Percentiles rank a stretch among this genome's conserved stretches.
Evolutionary conservation across 345 rosid genomes (phyloP).

Genomic region (Adansonia digitata): DNA sequence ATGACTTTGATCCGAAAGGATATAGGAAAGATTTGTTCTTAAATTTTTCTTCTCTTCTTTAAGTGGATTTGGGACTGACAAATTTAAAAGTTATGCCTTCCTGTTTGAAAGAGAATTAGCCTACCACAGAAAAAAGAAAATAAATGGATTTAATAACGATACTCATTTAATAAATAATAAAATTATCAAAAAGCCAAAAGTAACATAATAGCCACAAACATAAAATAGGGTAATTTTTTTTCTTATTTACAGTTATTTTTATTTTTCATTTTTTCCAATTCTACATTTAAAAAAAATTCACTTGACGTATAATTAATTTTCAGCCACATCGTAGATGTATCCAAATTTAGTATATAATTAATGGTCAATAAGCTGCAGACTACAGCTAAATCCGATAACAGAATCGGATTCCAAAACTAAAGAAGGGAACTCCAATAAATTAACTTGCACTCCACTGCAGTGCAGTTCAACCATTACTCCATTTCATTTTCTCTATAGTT

Average conservation of each 20-base stretch:
- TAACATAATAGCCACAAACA: too few relatives aligned
- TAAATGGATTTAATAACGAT: too few relatives aligned
- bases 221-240: too few relatives aligned
- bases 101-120: not conserved
- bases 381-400: not conserved
- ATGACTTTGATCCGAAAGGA: not conserved
- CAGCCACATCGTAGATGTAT: too few relatives aligned
- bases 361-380: not conserved
- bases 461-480: slow-evolving; percentile 4
- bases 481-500: slow-evolving; percentile 5
- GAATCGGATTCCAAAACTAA: slow-evolving; percentile 38
- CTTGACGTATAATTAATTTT: too few relatives aligned
- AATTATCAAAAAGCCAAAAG: too few relatives aligned
- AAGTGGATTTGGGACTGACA: not conserved
- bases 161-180: too few relatives aligned
- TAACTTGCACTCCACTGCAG: too few relatives aligned
- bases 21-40: slow-evolving; percentile 1
- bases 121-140: not conserved
- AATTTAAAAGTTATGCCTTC: slow-evolving; percentile 6
- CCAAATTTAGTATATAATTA: not conserved
- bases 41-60: not conserved
- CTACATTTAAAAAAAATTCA: not conserved
- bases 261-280: too few relatives aligned
- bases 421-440: not conserved
- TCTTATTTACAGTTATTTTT: too few relatives aligned